Evolutionary conservation across 192 early-diverging fungal species (phyloP).

Genomic region (Coemansia sp.): DNA sequence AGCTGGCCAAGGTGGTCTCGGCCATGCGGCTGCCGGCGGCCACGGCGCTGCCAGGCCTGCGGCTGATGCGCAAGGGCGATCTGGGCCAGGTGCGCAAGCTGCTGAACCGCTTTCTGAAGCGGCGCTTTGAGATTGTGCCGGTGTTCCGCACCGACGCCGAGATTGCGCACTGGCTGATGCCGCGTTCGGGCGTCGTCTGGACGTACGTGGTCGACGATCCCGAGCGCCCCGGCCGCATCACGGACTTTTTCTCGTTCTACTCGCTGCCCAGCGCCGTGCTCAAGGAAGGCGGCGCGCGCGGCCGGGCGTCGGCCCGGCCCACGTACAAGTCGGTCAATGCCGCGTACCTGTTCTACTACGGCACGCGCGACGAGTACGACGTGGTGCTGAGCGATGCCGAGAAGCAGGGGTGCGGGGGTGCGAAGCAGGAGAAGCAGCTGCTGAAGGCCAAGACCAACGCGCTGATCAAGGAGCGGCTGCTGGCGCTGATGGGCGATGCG

Average conservation of each 20-base stretch:
- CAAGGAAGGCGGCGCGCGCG: not conserved
- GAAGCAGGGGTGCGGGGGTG: conserved; percentile 35
- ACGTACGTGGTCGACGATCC: conserved; percentile 88
- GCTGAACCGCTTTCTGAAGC: conserved; percentile 69
- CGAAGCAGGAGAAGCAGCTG: conserved; percentile 45
- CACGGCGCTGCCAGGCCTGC: conserved; percentile 64
- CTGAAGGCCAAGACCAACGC: conserved; percentile 22
- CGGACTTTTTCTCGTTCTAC: conserved; percentile 94
- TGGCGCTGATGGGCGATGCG: conserved; percentile 69
- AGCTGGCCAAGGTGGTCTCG: conserved; percentile 19
- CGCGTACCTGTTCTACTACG: conserved; percentile 96
- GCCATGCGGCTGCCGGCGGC: conserved; percentile 16
- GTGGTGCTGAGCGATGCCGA: conserved; percentile 31
- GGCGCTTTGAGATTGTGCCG: conserved; percentile 63
- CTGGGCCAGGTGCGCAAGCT: conserved; percentile 66
- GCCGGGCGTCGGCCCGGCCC: not conserved
- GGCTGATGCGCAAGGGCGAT: conserved; percentile 76
- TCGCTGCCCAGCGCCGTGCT: conserved; percentile 89
- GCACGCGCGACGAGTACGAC: conserved; percentile 48
- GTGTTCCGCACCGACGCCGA: conserved; percentile 76
- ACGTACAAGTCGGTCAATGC: conserved; percentile 66
- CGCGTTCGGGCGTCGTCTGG: conserved; percentile 80
- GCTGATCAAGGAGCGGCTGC: conserved; percentile 54
- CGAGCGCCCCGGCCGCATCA: conserved; percentile 59
- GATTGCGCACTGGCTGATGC: conserved; percentile 86